These are phyloP conservation scores for Oemleria cerasiformis DNA, from an alignment of 306 rosid genomes.

Conservation along the genomic window DNA sequence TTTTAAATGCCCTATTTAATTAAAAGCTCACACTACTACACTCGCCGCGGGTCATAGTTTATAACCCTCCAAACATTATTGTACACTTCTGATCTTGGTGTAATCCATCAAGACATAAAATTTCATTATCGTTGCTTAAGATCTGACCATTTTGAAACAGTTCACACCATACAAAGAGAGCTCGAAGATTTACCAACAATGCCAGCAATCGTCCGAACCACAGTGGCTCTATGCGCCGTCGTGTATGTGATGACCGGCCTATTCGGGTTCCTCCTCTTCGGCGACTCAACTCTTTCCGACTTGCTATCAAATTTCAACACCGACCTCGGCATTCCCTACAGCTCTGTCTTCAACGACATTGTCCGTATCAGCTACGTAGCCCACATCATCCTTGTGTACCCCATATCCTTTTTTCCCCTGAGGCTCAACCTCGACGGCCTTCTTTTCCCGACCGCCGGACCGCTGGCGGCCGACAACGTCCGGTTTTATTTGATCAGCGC, in stretches of 20 bases:
- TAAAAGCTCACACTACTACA: too few species aligned
- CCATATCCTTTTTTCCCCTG: slow-evolving; percentile 32
- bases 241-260: slow-evolving; percentile 37
- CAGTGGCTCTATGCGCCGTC: slow-evolving; percentile 30
- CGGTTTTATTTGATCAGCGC: slow-evolving; percentile 27
- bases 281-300: slow-evolving; percentile 35
- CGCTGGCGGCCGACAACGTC: slow-evolving; percentile 27
- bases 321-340: slow-evolving; percentile 31
- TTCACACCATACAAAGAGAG: slow-evolving; percentile 38
- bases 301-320: slow-evolving; percentile 38
- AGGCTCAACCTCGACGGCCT: slow-evolving; percentile 40
- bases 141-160: slow-evolving; percentile 18
- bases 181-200: slow-evolving; percentile 26
- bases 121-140: background rate
- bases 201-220: slow-evolving; percentile 23
- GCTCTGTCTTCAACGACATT: slow-evolving; percentile 26
- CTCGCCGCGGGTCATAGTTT: too few species aligned
- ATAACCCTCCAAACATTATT: background rate
- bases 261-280: slow-evolving; percentile 41
- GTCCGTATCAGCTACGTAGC: slow-evolving; percentile 34
- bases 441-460: slow-evolving; percentile 31
- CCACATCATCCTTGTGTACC: slow-evolving; percentile 35
- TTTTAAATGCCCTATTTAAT: too few species aligned
- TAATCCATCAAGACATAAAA: too few species aligned
- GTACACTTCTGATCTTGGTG: background rate